A percentile compares a stretch with the other conserved stretches of the same genome.
Evolutionary conservation across 2,329 filamentous ascomycete genomes (phyloP).

Genomic region (Fusarium cicatricum): DNA sequence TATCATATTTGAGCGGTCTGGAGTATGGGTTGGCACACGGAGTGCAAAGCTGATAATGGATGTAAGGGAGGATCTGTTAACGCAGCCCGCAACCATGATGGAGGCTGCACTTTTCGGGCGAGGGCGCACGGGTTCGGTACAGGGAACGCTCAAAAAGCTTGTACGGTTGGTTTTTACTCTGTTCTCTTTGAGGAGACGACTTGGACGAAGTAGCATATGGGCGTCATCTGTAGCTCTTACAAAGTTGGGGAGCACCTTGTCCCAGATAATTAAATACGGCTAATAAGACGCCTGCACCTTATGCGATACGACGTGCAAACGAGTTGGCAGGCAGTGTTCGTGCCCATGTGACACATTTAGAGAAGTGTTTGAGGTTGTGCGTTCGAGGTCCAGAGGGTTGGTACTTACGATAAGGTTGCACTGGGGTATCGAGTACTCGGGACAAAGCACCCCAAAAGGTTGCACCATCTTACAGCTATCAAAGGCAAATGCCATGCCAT

Average conservation of each 20-base stretch:
- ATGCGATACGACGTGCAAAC: slow-evolving; percentile 1
- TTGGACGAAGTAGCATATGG: slow-evolving; percentile 3
- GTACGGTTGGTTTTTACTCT: slow-evolving; percentile 8
- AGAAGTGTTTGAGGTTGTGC: neutral
- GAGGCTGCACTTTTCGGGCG: slow-evolving; percentile 16
- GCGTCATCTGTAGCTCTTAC: neutral
- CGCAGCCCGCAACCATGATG: slow-evolving; percentile 12
- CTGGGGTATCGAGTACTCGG: neutral
- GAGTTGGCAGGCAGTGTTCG: neutral
- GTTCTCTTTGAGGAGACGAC: slow-evolving; percentile 10
- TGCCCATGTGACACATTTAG: neutral
- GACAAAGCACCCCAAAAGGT: neutral
- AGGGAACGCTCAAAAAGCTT: slow-evolving; percentile 27
- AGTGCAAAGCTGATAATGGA: slow-evolving; percentile 26
- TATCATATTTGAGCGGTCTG: slow-evolving; percentile 23
- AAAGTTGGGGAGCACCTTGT: slow-evolving; percentile 2
- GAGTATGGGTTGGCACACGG: slow-evolving; percentile 31
- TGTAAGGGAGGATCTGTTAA: slow-evolving; percentile 17
- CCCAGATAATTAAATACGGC: slow-evolving; percentile 7
- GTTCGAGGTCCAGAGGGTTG: neutral
- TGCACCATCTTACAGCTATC: neutral
- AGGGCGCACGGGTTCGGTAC: slow-evolving; percentile 31
- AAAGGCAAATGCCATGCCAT: slow-evolving; percentile 9
- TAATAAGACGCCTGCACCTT: slow-evolving; percentile 5
- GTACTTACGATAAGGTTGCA: neutral